Base-by-base conservation (phyloP, 1,284 basidiomycete genomes). In the Rhizoctonia solani region DNA sequence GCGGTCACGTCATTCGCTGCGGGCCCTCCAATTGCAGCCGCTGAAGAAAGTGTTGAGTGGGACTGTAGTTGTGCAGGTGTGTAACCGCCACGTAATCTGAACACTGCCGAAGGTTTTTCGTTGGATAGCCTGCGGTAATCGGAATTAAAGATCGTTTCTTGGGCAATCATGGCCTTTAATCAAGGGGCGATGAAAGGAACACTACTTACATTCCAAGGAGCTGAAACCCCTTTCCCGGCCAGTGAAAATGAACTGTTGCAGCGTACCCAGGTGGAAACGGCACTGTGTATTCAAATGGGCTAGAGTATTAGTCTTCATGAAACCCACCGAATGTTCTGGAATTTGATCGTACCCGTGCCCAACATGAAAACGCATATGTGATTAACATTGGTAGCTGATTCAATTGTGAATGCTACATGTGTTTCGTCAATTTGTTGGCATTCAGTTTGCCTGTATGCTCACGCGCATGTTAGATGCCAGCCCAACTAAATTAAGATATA, bases 191-290 rank as follows among this genome's bases (percentile, higher is more conserved):
- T 66, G 47, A 32, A 44, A n/a, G n/a, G 46, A 49, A 50, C 67
- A 53, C 46, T 6, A 82, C 90, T 75, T 74, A 93, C 93, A 92
- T 90, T 74, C 94, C 94, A 23, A 97, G 81, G 3, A 95, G 77
- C 74, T 93, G 90, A 73, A 93, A 95, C 2, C 92, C 93, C 74
- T 87, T 90, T 13, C 89, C 90, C 0, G 93, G 93, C 87, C 90
- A 93, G 73, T 88, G 87, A 74, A 96, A 89, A 76, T 96, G 93
- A 1, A 96, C 92, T 0, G 92, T 89, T 11, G 91, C 92, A 30
- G 89, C 94, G 75, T 88, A 95, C 3, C 93, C 92, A 27, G 92
- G 89, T 0, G 94, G 94, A 72, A 96, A 95, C 0, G 92, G 87
- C 0, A 92, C 91, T 85, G 63, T n/a, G n/a, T n/a, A n/a, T n/a